Percentiles rank a stretch among this genome's conserved stretches.
These are phyloP conservation scores for Pichia californica DNA, from an alignment of 805 yeast species.

Conservation along the genomic window DNA sequence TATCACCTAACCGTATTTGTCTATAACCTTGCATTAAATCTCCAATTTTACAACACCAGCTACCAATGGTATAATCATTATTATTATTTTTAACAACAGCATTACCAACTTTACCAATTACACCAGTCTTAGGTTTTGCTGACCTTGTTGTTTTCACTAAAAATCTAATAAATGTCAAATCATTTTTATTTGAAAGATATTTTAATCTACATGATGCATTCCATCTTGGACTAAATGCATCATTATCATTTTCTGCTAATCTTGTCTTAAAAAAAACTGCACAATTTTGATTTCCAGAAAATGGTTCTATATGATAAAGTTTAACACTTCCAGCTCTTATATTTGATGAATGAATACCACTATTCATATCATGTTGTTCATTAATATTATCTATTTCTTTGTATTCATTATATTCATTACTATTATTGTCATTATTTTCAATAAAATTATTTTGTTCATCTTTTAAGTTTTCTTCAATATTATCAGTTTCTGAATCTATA, in stretches of 20 bases:
- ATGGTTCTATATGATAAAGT: constrained; percentile 6
- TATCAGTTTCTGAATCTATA: neutral
- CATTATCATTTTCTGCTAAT: constrained; percentile 37
- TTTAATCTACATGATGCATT: constrained; percentile 43
- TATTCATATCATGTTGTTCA: no score
- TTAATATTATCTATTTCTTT: no score
- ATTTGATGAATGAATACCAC: no score
- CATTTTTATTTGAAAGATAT: constrained; percentile 31
- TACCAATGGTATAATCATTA: constrained; percentile 38
- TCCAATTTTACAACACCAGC: constrained; percentile 53
- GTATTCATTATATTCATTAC: no score
- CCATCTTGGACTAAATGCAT: constrained; percentile 91
- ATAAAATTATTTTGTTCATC: neutral
- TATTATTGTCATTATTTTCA: no score
- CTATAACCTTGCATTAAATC: constrained; percentile 73
- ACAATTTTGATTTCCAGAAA: neutral
- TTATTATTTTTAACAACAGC: constrained; percentile 1
- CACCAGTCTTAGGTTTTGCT: constrained; percentile 15
- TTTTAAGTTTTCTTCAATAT: neutral
- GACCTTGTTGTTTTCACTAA: constrained; percentile 31
- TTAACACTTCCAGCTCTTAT: constrained; percentile 4
- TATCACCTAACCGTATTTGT: constrained; percentile 69
- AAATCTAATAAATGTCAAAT: constrained; percentile 53
- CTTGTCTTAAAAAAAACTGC: constrained; percentile 27
- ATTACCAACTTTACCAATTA: constrained; percentile 6